Evolutionary conservation across 2,329 filamentous ascomycete genomes (phyloP), one percentile per base, ranked within the genome.

Genomic region (Xylaria sp.): DNA sequence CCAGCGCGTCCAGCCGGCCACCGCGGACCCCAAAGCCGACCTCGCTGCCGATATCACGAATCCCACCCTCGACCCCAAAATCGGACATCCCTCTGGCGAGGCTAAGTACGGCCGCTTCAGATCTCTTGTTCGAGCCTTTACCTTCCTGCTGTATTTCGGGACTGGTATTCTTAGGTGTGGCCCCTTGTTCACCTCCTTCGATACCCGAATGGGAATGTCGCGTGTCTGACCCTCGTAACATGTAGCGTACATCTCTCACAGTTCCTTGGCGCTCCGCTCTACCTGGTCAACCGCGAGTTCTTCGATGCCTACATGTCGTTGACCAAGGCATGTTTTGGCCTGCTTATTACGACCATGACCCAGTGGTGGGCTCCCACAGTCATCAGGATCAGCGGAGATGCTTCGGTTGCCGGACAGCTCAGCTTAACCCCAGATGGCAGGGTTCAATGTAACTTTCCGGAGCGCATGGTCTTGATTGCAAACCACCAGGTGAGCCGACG

Each of bases 251-350:
- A 87, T 72, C 77, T 87, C 20, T 93, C 92, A 6, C 93, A 97
- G 75, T 84, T 94, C 69, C 81, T 96, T 65, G 93, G 93, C 38
- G 80, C 87, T 0, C 92, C 92, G 1, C 80, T 97, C 54, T 96
- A 96, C 77, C 85, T 89, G 68, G 82, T 93, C 74, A 91, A 93
- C 77, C 88, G 88, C 65, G 89, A 93, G 51, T 87, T 92, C 75
- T 97, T 93, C 82, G 92, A 96, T 79, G 87, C 90, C 69, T 96
- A 93, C 81, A 96, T 97, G 88, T 89, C 92, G 45, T 86, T 93
- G 78, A 96, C 93, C 11, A 97, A 97, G 79, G 88, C 92, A 75
- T 92, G 88, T 1, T 96, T 96, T 77, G 92, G 91, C 42, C 85
- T 96, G 17, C 81, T 93, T 50, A 89, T 90, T 69, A 94, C 91